These are phyloP conservation scores for Nitzschia inconspicua DNA, from an alignment of 108 stramenopile genomes.

Conservation along the genomic window DNA sequence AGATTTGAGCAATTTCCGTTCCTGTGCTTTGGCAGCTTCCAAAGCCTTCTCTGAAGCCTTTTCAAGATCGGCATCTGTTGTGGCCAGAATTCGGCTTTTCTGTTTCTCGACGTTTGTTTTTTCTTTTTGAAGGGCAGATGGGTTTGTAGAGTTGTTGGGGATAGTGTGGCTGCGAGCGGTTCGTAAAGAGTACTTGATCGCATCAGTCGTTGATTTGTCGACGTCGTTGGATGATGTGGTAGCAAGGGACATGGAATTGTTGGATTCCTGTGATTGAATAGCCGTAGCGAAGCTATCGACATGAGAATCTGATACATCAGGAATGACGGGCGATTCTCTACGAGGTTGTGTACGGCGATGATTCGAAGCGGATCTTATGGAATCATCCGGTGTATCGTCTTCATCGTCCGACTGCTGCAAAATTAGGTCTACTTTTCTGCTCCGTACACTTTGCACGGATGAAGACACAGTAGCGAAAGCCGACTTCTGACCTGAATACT, in stretches of 20 bases:
- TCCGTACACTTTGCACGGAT: neutral
- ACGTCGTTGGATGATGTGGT: neutral
- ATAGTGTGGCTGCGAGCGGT: neutral
- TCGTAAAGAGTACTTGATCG: too few relatives aligned
- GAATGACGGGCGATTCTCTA: neutral
- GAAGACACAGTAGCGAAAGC: neutral
- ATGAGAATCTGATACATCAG: neutral
- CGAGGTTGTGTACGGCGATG: too few relatives aligned
- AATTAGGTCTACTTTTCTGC: conserved; percentile 10
- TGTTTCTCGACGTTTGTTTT: neutral
- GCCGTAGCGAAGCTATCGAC: conserved; percentile 21
- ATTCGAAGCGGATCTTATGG: neutral
- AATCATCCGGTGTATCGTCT: conserved; percentile 4
- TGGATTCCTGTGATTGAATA: conserved; percentile 5
- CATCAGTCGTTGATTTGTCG: neutral
- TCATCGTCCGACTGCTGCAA: conserved; percentile 31
- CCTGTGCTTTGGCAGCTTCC: conserved; percentile 47
- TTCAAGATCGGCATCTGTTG: conserved; percentile 18
- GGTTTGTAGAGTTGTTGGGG: neutral
- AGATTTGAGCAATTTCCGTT: conserved; percentile 53
- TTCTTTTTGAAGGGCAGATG: neutral
- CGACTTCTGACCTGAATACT: neutral
- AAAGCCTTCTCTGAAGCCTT: conserved; percentile 22
- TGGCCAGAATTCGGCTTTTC: neutral
- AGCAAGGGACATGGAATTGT: neutral